Conservation (phyloP, 345 rosid species). For the Pistacia vera region DNA sequence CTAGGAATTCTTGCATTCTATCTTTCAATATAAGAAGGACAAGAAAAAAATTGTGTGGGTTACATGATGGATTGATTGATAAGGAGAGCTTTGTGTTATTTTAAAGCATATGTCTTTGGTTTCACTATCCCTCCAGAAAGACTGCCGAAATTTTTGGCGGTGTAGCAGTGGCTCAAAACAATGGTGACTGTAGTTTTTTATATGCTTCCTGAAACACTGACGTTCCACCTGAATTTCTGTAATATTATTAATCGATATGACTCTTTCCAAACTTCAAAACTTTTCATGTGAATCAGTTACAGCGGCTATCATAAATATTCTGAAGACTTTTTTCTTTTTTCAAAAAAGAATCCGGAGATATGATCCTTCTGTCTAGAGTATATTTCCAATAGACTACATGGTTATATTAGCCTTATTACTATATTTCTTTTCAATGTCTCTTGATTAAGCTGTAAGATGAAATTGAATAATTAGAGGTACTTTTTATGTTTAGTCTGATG, state of each 20-base stretch:
- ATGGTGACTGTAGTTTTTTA: not conserved
- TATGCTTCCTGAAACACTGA: conserved; percentile 4
- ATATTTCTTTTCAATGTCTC: not conserved
- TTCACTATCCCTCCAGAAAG: not conserved
- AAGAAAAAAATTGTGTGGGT: conserved; percentile 10
- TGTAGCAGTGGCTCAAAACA: not conserved
- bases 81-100: conserved; percentile 1
- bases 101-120: not conserved
- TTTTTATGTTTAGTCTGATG: conserved; percentile 57
- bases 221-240: not conserved
- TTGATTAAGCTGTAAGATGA: not conserved
- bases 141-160: not conserved
- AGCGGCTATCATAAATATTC: not conserved
- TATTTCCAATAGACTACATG: not conserved
- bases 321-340: not conserved
- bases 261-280: not conserved
- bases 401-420: not conserved
- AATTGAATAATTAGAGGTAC: conserved; percentile 8
- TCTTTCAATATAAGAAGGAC: not conserved
- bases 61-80: not conserved
- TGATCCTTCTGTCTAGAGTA: not conserved
- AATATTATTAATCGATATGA: too few species aligned
- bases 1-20: not conserved
- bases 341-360: not conserved
- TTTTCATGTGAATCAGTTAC: not conserved